Percentiles rank a stretch among this genome's conserved stretches.
Evolutionary conservation across 2,329 filamentous ascomycete species (phyloP).

Genomic region (Zasmidium citrigriseum): DNA sequence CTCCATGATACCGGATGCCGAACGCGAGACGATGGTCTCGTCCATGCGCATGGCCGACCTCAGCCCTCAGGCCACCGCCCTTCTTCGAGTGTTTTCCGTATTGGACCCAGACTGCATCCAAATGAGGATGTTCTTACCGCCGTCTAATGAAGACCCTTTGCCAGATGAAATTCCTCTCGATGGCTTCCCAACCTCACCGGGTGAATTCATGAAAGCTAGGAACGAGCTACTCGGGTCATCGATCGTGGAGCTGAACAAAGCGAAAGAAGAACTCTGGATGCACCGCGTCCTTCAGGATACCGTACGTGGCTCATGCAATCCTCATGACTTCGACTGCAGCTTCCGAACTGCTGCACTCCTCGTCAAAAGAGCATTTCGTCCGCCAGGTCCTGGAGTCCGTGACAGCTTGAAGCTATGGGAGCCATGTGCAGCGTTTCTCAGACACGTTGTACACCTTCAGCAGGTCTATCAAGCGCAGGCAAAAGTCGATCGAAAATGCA

Average conservation of each 20-base stretch:
- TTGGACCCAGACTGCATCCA: slow-evolving; percentile 13
- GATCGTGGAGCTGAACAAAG: neutral
- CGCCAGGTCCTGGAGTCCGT: neutral
- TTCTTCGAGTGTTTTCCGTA: slow-evolving; percentile 3
- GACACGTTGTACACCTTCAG: slow-evolving; percentile 5
- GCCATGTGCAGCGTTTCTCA: slow-evolving; percentile 1
- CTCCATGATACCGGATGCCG: neutral
- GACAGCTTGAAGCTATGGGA: slow-evolving; percentile 7
- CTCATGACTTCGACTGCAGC: neutral
- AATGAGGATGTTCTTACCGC: neutral
- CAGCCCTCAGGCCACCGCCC: neutral
- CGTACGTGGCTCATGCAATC: neutral
- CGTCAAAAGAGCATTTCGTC: neutral
- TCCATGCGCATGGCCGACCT: slow-evolving; percentile 3
- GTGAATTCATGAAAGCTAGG: neutral
- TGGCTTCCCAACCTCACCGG: neutral
- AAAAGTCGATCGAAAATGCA: neutral
- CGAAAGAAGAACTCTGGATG: slow-evolving; percentile 9
- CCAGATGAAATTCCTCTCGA: neutral
- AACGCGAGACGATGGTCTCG: neutral
- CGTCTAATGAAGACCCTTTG: too few relatives aligned
- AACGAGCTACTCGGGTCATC: neutral
- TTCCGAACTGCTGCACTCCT: slow-evolving; percentile 1
- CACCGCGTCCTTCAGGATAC: slow-evolving; percentile 4
- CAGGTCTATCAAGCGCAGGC: neutral